These are phyloP conservation scores for Dissophora ornata DNA, from an alignment of 192 early-diverging fungal species.

Conservation along the genomic window DNA sequence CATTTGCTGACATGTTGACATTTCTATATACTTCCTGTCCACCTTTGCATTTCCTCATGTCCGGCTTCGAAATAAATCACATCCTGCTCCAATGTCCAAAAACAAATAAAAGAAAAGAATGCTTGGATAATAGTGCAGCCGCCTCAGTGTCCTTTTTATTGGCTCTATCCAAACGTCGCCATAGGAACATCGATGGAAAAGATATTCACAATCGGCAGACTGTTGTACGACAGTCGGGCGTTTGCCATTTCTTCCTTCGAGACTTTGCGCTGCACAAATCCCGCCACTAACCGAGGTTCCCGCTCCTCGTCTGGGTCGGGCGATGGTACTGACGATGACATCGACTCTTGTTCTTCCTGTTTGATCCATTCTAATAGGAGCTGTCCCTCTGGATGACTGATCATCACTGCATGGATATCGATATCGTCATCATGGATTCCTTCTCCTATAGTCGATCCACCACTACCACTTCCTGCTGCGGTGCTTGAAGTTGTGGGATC, in stretches of 20 bases:
- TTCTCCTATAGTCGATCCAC: slow-evolving; percentile 11
- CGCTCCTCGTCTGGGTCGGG: background rate
- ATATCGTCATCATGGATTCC: slow-evolving; percentile 35
- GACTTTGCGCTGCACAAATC: slow-evolving; percentile 37
- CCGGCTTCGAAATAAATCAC: too few relatives aligned
- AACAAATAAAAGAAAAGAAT: too few relatives aligned
- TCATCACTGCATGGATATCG: slow-evolving; percentile 49
- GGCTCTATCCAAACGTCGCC: slow-evolving; percentile 12
- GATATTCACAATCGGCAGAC: slow-evolving; percentile 41
- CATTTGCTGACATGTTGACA: too few relatives aligned
- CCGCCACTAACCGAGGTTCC: background rate
- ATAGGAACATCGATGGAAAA: slow-evolving; percentile 15
- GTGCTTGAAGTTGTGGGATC: background rate
- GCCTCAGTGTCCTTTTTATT: background rate
- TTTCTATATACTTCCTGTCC: too few relatives aligned
- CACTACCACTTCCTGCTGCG: background rate
- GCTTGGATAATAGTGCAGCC: too few relatives aligned
- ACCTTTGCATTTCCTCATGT: too few relatives aligned
- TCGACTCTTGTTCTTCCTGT: too few relatives aligned
- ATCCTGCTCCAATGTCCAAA: too few relatives aligned
- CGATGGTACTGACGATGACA: background rate
- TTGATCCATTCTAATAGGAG: slow-evolving; percentile 28
- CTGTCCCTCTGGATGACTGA: slow-evolving; percentile 19
- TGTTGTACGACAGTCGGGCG: slow-evolving; percentile 38
- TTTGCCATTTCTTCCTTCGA: slow-evolving; percentile 26